Conservation (phyloP, 2,329 filamentous ascomycete genomes). For the Alternaria tenuissima region DNA sequence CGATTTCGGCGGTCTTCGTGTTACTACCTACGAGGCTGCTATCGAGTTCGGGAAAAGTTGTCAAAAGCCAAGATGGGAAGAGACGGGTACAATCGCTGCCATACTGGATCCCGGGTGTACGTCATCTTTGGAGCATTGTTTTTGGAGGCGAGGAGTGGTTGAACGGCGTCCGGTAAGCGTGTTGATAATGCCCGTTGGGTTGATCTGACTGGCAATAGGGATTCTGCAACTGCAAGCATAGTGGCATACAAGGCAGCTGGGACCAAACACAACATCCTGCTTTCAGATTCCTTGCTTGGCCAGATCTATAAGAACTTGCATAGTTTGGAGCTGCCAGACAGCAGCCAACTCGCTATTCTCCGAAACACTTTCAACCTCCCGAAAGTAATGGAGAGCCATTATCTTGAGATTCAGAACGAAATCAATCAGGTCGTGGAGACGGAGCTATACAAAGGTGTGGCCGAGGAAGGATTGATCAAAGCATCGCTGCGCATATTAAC, state of each 20-base stretch:
- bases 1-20: conserved; percentile 36
- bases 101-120: conserved; percentile 68
- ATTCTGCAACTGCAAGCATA: conserved; percentile 52
- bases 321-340: conserved; percentile 30
- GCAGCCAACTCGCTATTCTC: conserved; percentile 31
- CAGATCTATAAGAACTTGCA: conserved; percentile 33
- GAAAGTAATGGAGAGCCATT: conserved; percentile 25
- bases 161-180: conserved; percentile 51
- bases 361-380: conserved; percentile 44
- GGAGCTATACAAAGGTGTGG: conserved; percentile 59
- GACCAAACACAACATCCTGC: conserved; percentile 59
- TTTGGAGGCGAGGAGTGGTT: conserved; percentile 57
- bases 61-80: conserved; percentile 39
- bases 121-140: conserved; percentile 62
- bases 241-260: conserved; percentile 61
- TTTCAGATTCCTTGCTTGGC: conserved; percentile 57
- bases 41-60: conserved; percentile 27
- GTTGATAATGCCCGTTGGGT: not conserved
- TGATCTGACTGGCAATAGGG: conserved; percentile 32
- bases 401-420: conserved; percentile 41
- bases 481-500: conserved; percentile 41
- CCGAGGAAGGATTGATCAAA: conserved; percentile 53
- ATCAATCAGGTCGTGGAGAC: conserved; percentile 44
- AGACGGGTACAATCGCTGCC: conserved; percentile 59
- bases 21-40: conserved; percentile 43